A percentile compares a stretch with the other conserved stretches of the same genome.
These are phyloP conservation scores for Avena sativa DNA, from an alignment of 176 grass and related monocot species.

Conservation along the genomic window DNA sequence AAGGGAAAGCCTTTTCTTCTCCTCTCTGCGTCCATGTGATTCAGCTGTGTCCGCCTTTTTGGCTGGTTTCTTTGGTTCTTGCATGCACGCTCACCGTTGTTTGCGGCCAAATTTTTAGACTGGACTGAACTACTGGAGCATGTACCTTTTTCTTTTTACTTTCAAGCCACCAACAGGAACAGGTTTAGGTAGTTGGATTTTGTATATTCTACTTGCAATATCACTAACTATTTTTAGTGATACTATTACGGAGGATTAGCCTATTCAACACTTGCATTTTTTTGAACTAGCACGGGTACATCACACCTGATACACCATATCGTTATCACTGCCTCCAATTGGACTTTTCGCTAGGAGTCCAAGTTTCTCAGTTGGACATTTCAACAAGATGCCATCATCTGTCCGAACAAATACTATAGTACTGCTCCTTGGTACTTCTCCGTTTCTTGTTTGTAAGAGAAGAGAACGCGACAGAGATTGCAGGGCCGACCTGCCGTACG, in stretches of 20 bases:
- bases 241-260: not conserved
- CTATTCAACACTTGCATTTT: slow-evolving; percentile 21
- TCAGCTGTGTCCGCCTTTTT: not conserved
- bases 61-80: not conserved
- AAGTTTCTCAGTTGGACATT: slow-evolving; percentile 14
- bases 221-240: not conserved
- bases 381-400: not conserved
- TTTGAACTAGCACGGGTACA: not conserved
- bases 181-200: not conserved
- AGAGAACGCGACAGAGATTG: slow-evolving; percentile 8
- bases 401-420: not conserved
- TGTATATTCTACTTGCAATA: not conserved
- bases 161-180: not conserved
- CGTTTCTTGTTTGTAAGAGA: not conserved
- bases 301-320: not conserved
- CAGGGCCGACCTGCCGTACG: not conserved
- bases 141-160: no score
- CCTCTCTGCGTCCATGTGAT: slow-evolving; percentile 17
- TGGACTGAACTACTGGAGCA: not conserved
- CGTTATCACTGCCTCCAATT: not conserved
- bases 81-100: not conserved
- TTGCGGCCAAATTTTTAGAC: not conserved
- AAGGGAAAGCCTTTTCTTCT: not conserved
- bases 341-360: not conserved
- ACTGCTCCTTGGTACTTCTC: not conserved